These are phyloP conservation scores for Begonia fuchsioides DNA, from an alignment of 306 rosid genomes.

Conservation along the genomic window DNA sequence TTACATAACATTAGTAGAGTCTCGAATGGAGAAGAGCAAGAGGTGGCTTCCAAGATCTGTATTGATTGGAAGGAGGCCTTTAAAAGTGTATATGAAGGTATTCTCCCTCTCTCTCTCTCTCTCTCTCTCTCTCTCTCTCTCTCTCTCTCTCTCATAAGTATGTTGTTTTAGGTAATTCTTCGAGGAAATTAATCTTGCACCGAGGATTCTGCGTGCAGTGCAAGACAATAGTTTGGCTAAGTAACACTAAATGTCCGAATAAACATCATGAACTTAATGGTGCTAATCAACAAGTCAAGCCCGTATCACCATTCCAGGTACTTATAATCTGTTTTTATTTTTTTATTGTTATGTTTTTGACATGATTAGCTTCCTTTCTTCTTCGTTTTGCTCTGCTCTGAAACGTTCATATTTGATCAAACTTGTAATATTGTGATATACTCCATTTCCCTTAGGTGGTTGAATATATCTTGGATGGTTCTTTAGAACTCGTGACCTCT, in stretches of 20 bases:
- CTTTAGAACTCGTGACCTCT: conserved; percentile 19
- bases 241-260: conserved; percentile 46
- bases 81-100: conserved; percentile 48
- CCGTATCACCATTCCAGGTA: conserved; percentile 50
- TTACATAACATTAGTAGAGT: conserved; percentile 12
- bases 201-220: conserved; percentile 73
- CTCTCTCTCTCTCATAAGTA: conserved; percentile 4
- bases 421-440: not conserved
- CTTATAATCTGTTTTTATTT: conserved; percentile 2
- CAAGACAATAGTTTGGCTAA: conserved; percentile 50
- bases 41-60: conserved; percentile 8
- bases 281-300: conserved; percentile 32
- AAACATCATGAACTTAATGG: conserved; percentile 17
- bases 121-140: conserved; percentile 2
- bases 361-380: not conserved
- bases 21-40: conserved; percentile 13
- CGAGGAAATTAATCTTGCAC: conserved; percentile 29
- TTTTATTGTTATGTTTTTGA: not conserved
- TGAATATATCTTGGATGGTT: conserved; percentile 42
- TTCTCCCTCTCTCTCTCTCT: conserved; percentile 1
- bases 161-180: conserved; percentile 31
- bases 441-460: conserved; percentile 31
- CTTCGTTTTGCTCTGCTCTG: too few relatives aligned
- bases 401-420: not conserved
- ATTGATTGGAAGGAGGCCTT: conserved; percentile 54